Evolutionary conservation across 805 yeast genomes (phyloP).

Genomic region (Barnettozyma salicaria): DNA sequence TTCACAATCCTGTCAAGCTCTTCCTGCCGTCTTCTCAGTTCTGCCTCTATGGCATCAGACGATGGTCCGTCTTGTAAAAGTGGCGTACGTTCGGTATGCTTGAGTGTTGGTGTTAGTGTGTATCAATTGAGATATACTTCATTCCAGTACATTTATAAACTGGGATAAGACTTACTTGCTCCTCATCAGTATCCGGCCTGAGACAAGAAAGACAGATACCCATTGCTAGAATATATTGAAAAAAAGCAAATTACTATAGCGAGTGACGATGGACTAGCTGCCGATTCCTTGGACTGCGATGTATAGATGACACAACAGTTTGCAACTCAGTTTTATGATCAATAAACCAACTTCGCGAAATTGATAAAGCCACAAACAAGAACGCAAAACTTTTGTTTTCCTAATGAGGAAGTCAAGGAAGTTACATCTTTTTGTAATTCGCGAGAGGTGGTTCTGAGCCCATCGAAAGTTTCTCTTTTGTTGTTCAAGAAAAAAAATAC

Average conservation of each 20-base stretch:
- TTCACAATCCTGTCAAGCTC: conserved; percentile 42
- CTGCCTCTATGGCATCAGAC: conserved; percentile 21
- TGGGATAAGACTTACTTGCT: conserved; percentile 26
- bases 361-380: background rate
- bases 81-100: conserved; percentile 35
- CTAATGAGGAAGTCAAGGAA: conserved; percentile 15
- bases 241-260: background rate
- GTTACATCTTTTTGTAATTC: background rate
- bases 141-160: too few species aligned
- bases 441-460: too few species aligned
- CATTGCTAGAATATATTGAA: conserved; percentile 26
- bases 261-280: background rate
- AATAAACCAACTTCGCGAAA: background rate
- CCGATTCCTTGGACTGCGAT: too few species aligned
- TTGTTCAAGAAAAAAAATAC: background rate
- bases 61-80: conserved; percentile 19
- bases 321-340: background rate
- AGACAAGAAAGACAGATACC: conserved; percentile 46
- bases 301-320: too few species aligned
- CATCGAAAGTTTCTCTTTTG: too few species aligned
- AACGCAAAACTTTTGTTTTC: conserved; percentile 1
- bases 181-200: conserved; percentile 33
- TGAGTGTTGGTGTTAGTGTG: conserved; percentile 22
- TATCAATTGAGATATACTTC: too few species aligned
- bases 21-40: conserved; percentile 33